These are phyloP conservation scores for Ceratonia siliqua DNA, from an alignment of 306 rosid genomes.

Conservation along the genomic window DNA sequence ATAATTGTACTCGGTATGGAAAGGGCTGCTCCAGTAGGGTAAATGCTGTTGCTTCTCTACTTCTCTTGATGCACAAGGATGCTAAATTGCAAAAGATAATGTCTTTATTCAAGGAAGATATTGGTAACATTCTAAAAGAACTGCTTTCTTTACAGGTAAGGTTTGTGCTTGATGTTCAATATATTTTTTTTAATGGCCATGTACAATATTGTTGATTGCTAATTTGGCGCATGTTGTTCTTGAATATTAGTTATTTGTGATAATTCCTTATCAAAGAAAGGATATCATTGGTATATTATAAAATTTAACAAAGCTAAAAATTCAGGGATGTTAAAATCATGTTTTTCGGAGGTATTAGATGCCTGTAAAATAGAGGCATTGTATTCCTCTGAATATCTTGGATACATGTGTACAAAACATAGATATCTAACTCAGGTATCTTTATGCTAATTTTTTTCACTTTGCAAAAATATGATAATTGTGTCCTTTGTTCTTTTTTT, in stretches of 20 bases:
- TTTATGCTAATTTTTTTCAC: neutral
- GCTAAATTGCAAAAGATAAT: conserved; percentile 43
- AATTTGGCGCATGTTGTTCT: neutral
- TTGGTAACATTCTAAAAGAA: conserved; percentile 43
- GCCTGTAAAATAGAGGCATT: neutral
- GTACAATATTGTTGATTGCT: conserved; percentile 23
- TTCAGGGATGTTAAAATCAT: neutral
- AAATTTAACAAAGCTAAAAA: neutral
- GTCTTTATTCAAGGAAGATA: conserved; percentile 51
- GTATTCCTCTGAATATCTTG: neutral
- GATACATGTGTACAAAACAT: too few relatives aligned
- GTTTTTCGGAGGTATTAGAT: neutral
- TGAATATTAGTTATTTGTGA: conserved; percentile 17
- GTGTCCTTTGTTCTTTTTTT: neutral
- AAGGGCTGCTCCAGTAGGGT: conserved; percentile 38
- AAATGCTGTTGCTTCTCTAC: conserved; percentile 48
- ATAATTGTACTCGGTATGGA: conserved; percentile 30
- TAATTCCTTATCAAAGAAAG: neutral
- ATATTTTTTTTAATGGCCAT: too few relatives aligned
- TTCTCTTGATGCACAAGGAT: conserved; percentile 56
- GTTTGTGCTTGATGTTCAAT: conserved; percentile 28
- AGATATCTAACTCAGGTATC: neutral
- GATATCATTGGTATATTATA: neutral
- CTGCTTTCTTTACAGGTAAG: conserved; percentile 57
- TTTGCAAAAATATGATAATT: neutral